Conservation (phyloP, 148 eudicot genomes). For the Diospyros kaki region DNA sequence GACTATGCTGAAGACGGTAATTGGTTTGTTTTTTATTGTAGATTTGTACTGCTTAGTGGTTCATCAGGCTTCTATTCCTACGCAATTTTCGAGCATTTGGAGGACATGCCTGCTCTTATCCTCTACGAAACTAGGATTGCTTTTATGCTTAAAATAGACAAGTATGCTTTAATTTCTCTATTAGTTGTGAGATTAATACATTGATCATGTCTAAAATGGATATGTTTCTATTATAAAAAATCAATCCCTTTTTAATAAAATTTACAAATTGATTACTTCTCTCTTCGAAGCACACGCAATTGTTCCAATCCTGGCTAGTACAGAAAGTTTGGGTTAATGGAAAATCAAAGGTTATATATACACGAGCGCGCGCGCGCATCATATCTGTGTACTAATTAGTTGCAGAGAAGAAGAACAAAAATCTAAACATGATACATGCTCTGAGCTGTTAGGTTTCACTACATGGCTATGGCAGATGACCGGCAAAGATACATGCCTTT, state of each 20-base stretch:
- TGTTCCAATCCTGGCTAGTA: too few relatives aligned
- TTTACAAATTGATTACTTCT: too few relatives aligned
- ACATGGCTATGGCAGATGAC: conserved; percentile 80
- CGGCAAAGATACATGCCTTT: conserved; percentile 76
- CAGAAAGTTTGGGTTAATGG: too few relatives aligned
- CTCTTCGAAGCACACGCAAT: too few relatives aligned
- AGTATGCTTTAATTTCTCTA: conserved; percentile 4
- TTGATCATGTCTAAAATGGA: neutral
- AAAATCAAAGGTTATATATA: too few relatives aligned
- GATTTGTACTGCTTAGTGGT: conserved; percentile 56
- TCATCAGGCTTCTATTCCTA: conserved; percentile 73
- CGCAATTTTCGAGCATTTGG: conserved; percentile 53
- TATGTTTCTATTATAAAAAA: neutral
- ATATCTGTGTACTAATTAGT: too few relatives aligned
- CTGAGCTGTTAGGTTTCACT: conserved; percentile 47
- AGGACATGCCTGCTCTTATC: conserved; percentile 55
- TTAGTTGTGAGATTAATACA: too few relatives aligned
- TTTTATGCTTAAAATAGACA: conserved; percentile 56
- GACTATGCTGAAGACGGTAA: too few relatives aligned
- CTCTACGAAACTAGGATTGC: conserved; percentile 64
- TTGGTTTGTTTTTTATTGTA: conserved; percentile 7
- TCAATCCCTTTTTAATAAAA: too few relatives aligned
- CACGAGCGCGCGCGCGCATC: too few relatives aligned
- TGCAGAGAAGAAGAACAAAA: too few relatives aligned
- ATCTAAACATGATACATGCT: neutral